Conservation (phyloP, 2,329 filamentous ascomycete species). For the Aspergillus vadensis region DNA sequence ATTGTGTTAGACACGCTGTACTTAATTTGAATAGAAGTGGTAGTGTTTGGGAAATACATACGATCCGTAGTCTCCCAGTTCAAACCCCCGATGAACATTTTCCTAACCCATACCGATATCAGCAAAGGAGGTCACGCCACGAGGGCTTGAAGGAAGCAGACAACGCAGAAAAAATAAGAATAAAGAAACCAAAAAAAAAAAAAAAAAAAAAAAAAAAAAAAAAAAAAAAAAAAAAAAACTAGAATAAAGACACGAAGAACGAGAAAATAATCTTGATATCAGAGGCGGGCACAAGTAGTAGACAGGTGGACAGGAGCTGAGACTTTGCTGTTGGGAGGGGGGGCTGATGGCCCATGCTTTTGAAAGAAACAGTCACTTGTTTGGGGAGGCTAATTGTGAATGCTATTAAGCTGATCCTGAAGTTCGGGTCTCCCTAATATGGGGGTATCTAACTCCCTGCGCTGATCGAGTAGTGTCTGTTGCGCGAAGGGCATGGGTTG, state of each 20-base stretch:
- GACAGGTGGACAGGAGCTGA: not conserved
- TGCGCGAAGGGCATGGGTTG: not conserved
- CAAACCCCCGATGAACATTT: conserved; percentile 99
- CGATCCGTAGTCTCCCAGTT: conserved; percentile 99
- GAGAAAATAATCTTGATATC: not conserved
- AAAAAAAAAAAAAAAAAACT: not conserved
- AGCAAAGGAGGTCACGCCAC: conserved; percentile 27
- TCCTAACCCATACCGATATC: conserved; percentile 60
- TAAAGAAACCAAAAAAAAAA: not conserved
- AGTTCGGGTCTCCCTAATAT: not conserved
- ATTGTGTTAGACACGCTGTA: conserved; percentile 29
- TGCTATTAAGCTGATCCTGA: not conserved
- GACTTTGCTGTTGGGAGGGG: not conserved
- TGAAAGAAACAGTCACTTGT: not conserved
- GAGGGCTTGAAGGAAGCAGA: not conserved
- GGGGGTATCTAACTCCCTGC: not conserved
- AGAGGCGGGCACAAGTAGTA: not conserved
- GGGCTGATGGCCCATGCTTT: conserved; percentile 11
- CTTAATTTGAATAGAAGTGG: conserved; percentile 6
- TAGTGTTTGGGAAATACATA: conserved; percentile 55
- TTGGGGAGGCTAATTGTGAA: not conserved
- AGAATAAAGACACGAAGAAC: not conserved
- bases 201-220: not conserved
- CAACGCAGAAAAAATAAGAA: not conserved
- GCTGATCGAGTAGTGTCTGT: not conserved